phyloP scores from a whole-genome alignment of 306 rosid species.

The Leucaena leucocephala region DNA sequence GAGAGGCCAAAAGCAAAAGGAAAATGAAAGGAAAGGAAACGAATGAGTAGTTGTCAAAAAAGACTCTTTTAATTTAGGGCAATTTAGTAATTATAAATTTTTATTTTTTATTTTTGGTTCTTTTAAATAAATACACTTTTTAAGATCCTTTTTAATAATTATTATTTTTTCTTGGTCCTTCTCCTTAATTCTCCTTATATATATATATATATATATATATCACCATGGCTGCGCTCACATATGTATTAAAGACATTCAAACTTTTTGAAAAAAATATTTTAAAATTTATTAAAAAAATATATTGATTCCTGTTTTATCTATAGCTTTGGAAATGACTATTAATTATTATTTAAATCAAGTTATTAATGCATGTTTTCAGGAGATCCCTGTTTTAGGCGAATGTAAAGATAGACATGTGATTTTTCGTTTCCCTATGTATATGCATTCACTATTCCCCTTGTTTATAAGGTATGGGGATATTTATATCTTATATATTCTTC shows the following conservation, averaged over 20 bases:
- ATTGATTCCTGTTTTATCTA: background rate
- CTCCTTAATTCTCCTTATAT: no score
- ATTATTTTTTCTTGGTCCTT: no score
- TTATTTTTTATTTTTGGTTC: no score
- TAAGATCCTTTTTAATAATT: no score
- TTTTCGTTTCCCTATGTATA: background rate
- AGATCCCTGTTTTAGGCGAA: background rate
- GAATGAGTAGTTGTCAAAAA: no score
- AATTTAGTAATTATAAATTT: no score
- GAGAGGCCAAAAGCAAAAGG: no score
- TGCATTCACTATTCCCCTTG: background rate
- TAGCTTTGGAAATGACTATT: background rate
- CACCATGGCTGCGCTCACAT: background rate
- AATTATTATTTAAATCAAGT: background rate
- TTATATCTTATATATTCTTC: background rate
- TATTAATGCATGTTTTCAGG: background rate
- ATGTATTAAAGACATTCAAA: background rate
- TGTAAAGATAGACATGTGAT: background rate
- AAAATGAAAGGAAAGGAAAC: no score
- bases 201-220: no score
- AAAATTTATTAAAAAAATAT: background rate
- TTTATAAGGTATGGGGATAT: background rate
- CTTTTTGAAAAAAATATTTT: background rate
- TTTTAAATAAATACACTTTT: no score
- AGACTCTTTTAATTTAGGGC: no score